Evolutionary conservation across 2,329 filamentous ascomycete species (phyloP).

Genomic region (Colletotrichum destructivum): DNA sequence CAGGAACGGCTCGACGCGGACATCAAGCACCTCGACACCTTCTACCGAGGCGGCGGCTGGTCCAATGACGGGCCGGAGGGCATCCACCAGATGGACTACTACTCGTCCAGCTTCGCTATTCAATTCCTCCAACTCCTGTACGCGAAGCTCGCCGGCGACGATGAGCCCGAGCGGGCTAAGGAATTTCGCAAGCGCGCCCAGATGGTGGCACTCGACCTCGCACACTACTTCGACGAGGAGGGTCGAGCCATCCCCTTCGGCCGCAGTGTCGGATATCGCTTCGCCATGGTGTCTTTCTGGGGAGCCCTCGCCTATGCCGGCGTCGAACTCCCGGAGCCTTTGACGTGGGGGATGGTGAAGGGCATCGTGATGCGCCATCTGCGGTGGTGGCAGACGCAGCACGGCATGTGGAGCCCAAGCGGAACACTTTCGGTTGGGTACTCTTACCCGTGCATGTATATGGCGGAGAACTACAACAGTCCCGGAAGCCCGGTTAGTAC

Average conservation of each 20-base stretch:
- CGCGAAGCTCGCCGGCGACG: constrained; percentile 77
- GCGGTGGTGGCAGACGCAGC: constrained; percentile 84
- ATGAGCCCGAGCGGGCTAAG: constrained; percentile 75
- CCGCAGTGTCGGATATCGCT: constrained; percentile 84
- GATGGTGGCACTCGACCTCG: constrained; percentile 77
- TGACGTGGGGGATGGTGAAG: constrained; percentile 86
- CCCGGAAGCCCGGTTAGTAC: constrained; percentile 72
- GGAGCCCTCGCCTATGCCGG: constrained; percentile 82
- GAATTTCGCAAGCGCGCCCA: constrained; percentile 80
- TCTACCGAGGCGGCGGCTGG: constrained; percentile 87
- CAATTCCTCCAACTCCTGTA: constrained; percentile 86
- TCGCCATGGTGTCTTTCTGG: constrained; percentile 90
- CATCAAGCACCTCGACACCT: constrained; percentile 84
- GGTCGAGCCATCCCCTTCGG: constrained; percentile 83
- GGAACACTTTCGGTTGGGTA: constrained; percentile 85
- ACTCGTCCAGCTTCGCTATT: constrained; percentile 86
- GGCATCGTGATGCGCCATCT: constrained; percentile 82
- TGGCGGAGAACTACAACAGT: constrained; percentile 88
- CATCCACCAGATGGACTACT: constrained; percentile 89
- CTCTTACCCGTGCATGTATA: constrained; percentile 84
- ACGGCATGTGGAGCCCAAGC: constrained; percentile 81
- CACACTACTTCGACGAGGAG: constrained; percentile 82
- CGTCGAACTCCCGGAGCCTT: constrained; percentile 78
- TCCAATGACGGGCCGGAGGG: constrained; percentile 85
- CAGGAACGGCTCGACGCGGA: constrained; percentile 80